phyloP scores from a whole-genome alignment of 1,284 basidiomycete species.

The Sporisorium iseilematis-ciliati region DNA sequence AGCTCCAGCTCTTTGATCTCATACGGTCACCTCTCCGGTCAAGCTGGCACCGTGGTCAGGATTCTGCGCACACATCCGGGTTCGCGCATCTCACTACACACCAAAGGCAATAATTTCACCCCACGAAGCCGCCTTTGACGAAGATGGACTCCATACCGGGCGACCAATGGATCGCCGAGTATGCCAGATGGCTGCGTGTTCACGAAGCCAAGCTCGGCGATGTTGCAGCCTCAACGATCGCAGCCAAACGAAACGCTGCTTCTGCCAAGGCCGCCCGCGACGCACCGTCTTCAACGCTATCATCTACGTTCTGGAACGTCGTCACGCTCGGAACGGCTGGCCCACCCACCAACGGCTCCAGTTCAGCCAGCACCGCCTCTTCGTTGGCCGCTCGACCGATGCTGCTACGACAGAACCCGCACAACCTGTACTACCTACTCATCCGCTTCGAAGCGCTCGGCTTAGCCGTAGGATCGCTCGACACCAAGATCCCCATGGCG shows the following conservation, averaged over 20 bases:
- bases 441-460: constrained; percentile 85
- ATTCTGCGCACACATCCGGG: neutral
- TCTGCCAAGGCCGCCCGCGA: constrained; percentile 1
- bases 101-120: neutral
- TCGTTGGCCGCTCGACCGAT: constrained; percentile 30
- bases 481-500: constrained; percentile 73
- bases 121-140: neutral
- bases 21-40: neutral
- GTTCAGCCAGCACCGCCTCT: constrained; percentile 6
- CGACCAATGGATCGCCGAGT: constrained; percentile 57
- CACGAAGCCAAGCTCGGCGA: constrained; percentile 59
- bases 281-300: constrained; percentile 11
- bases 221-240: constrained; percentile 20
- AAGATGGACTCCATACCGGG: constrained; percentile 54
- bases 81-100: neutral
- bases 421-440: constrained; percentile 87
- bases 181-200: constrained; percentile 55
- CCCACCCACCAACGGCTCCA: neutral
- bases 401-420: constrained; percentile 79
- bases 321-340: constrained; percentile 36
- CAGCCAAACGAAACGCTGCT: constrained; percentile 13
- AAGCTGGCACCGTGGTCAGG: neutral
- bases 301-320: constrained; percentile 44
- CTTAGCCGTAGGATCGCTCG: constrained; percentile 80
- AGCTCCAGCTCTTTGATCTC: neutral